These are phyloP conservation scores for Salvia sclarea DNA, from an alignment of 305 asterid species.

Conservation along the genomic window DNA sequence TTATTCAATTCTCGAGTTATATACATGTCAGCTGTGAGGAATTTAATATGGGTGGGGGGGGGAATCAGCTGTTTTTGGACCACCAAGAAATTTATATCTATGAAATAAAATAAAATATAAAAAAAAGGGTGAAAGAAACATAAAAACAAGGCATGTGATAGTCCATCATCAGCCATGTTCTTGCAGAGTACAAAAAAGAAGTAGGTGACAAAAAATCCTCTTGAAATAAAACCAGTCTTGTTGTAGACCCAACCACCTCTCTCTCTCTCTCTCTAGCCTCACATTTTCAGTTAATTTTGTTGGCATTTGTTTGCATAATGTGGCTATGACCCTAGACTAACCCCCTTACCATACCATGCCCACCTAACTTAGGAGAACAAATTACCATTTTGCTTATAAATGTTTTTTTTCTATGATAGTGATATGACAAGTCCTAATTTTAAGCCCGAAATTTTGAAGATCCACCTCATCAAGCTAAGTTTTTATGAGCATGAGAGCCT, in stretches of 20 bases:
- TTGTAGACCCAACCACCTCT: slow-evolving; percentile 37
- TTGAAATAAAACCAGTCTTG: slow-evolving; percentile 27
- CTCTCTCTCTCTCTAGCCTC: slow-evolving; percentile 28
- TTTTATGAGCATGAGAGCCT: not conserved
- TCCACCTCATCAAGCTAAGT: not conserved
- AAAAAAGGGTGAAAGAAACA: slow-evolving; percentile 9
- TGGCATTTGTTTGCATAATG: slow-evolving; percentile 27
- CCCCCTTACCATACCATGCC: slow-evolving; percentile 18
- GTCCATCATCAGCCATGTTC: slow-evolving; percentile 58
- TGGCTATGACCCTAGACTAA: slow-evolving; percentile 13
- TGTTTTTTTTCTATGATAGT: not conserved
- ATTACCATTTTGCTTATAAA: slow-evolving; percentile 15
- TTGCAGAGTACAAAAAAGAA: slow-evolving; percentile 41
- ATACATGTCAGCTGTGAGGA: slow-evolving; percentile 26
- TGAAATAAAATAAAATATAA: not conserved
- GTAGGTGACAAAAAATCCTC: slow-evolving; percentile 44
- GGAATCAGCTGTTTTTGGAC: slow-evolving; percentile 25
- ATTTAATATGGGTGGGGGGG: slow-evolving; percentile 17
- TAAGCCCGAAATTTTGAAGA: not conserved
- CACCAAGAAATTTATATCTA: slow-evolving; percentile 17
- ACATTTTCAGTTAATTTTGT: slow-evolving; percentile 35
- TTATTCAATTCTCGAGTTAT: slow-evolving; percentile 17
- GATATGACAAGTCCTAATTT: not conserved
- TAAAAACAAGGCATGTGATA: slow-evolving; percentile 50
- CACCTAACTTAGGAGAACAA: slow-evolving; percentile 34